Percentiles rank a stretch among this genome's conserved stretches.
phyloP scores from a whole-genome alignment of 768 basidiomycete species.

The Multifurca ochricompacta region DNA sequence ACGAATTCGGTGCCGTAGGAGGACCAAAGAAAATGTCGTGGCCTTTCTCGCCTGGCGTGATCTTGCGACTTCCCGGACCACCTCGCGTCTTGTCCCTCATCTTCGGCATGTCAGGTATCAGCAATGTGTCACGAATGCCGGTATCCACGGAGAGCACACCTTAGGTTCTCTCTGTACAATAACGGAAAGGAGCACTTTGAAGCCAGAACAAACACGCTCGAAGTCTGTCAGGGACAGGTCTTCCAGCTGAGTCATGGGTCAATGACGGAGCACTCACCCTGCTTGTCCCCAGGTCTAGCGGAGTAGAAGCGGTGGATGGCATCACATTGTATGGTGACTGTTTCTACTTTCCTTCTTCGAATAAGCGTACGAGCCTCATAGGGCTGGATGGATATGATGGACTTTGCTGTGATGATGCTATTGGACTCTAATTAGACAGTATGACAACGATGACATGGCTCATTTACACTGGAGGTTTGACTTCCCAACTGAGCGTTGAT shows the following conservation, averaged over 20 bases:
- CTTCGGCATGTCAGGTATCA: background rate
- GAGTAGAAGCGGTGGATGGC: background rate
- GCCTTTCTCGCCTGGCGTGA: background rate
- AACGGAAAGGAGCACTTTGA: background rate
- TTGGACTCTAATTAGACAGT: background rate
- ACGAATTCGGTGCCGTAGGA: constrained; percentile 4
- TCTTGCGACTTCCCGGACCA: background rate
- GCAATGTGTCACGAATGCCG: background rate
- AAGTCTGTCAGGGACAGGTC: background rate
- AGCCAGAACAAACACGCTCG: background rate
- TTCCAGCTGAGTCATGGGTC: background rate
- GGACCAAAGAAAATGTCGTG: background rate
- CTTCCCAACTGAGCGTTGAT: constrained; percentile 6
- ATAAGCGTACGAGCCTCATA: constrained; percentile 4
- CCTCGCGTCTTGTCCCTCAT: background rate
- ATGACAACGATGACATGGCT: background rate
- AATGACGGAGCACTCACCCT: background rate
- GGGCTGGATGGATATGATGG: constrained; percentile 3
- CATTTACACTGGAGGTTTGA: background rate
- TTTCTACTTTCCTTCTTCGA: constrained; percentile 3
- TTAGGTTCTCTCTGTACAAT: background rate
- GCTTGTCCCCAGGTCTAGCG: constrained; percentile 2
- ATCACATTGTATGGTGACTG: constrained; percentile 6
- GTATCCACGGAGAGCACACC: background rate
- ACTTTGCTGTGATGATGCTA: constrained; percentile 8